Evolutionary conservation across 2,329 filamentous ascomycete genomes (phyloP).

Genomic region (Aspergillus pseudoglaucus): DNA sequence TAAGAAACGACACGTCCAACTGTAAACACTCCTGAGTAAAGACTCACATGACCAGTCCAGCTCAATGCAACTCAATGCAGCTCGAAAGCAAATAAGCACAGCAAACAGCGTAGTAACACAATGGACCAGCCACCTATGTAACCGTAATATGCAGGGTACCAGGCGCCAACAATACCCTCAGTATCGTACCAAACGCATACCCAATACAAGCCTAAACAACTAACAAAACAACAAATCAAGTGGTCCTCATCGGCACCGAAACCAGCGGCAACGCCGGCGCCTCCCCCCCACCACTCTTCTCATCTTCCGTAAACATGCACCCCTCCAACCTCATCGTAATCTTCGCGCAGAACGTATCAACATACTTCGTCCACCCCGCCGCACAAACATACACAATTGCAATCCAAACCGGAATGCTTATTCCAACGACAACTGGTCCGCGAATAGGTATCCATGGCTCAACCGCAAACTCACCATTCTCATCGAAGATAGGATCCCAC

Average conservation of each 20-base stretch:
- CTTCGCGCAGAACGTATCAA: constrained; percentile 46
- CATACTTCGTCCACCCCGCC: constrained; percentile 47
- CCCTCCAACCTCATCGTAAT: constrained; percentile 45
- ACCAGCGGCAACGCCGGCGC: constrained; percentile 14
- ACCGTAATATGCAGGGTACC: background rate
- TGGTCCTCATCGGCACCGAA: constrained; percentile 20
- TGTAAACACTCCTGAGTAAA: too few relatives aligned
- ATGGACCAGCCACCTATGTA: background rate
- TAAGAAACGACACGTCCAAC: too few relatives aligned
- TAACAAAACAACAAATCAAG: background rate
- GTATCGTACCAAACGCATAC: too few relatives aligned
- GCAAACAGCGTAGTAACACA: background rate
- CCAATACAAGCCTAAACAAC: background rate
- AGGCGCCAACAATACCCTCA: too few relatives aligned
- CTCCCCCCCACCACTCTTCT: constrained; percentile 20
- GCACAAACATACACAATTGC: constrained; percentile 43
- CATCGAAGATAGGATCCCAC: constrained; percentile 37
- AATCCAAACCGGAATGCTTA: constrained; percentile 44
- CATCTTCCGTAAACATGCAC: constrained; percentile 40
- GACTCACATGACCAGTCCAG: too few relatives aligned
- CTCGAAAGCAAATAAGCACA: background rate
- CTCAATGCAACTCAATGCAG: too few relatives aligned
- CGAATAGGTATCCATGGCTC: constrained; percentile 40
- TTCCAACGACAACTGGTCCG: constrained; percentile 32
- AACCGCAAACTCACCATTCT: constrained; percentile 32